Evolutionary conservation across 2,329 filamentous ascomycete species (phyloP), one percentile per base, ranked within the genome.

Genomic region (Penicillium fuscoglaucum): DNA sequence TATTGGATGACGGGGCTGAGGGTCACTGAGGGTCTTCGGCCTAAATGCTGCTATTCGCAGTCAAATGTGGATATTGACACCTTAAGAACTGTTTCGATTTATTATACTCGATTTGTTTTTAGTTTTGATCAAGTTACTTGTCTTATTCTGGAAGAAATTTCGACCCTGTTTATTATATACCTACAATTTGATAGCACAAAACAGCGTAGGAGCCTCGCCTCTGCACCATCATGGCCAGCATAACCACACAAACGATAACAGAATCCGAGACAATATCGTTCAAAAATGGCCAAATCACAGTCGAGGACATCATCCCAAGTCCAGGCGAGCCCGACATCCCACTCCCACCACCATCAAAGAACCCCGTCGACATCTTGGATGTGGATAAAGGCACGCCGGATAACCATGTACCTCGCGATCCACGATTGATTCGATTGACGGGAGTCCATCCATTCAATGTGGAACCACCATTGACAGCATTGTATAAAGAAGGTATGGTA

Each of bases 381-480:
- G 77, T 90, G 68, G 92, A 96, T 71, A 80, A 90, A 62, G 88
- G 89, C 61, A 97, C 92, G 0, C 93, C 93, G 9, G 93, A 97
- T 70, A 80, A 76, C 64, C 90, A 93, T 79, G 90, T 97, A 21
- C 82, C 87, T 24, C 83, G 93, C 72, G 92, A 96, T 75, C 81
- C 89, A 1, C 84, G 92, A 41, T 80, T 97, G 17, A 95, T 97
- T 63, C 84, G 93, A 51, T 80, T 97, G 15, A 97, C 93, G 12
- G 93, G 93, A 26, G 84, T 90, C 6, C 93, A 96, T 74, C 93
- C 93, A 1, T 96, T 96, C 80, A 97, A 97, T 67, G 88, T 90
- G 49, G 93, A 97, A 75, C 84, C 93, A 10, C 92, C 93, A 0
- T 77, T 97, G 9, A 90, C 85, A 55, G 86, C 87, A 17, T 79